These are phyloP conservation scores for Seminavis robusta DNA, from an alignment of 108 stramenopile species.

Conservation along the genomic window DNA sequence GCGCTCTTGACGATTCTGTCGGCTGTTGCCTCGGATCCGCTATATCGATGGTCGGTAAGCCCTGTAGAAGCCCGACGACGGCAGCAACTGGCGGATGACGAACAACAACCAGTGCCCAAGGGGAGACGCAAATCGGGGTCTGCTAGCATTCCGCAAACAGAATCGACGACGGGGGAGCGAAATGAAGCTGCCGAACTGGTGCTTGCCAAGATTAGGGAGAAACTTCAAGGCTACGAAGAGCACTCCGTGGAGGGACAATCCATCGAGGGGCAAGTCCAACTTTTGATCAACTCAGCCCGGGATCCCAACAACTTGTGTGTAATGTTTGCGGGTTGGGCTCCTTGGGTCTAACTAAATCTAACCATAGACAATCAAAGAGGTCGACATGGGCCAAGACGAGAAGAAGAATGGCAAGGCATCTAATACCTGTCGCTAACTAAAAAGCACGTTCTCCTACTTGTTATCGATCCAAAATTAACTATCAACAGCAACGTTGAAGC, in stretches of 20 bases:
- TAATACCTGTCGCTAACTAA: too few species aligned
- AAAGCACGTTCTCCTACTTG: too few species aligned
- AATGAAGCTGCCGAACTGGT: slow-evolving; percentile 61
- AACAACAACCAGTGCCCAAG: not conserved
- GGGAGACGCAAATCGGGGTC: not conserved
- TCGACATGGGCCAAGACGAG: too few species aligned
- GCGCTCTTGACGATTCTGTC: slow-evolving; percentile 91
- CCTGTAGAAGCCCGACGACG: slow-evolving; percentile 60
- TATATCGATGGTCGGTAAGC: slow-evolving; percentile 92
- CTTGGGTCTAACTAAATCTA: slow-evolving; percentile 73
- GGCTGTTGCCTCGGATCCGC: slow-evolving; percentile 92
- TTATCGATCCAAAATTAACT: too few species aligned
- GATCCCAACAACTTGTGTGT: slow-evolving; percentile 85
- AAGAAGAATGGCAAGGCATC: too few species aligned
- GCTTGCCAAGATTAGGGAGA: slow-evolving; percentile 83
- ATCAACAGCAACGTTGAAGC: too few species aligned
- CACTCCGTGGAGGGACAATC: slow-evolving; percentile 85
- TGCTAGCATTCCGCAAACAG: not conserved
- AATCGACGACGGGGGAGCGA: slow-evolving; percentile 8
- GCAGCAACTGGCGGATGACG: slow-evolving; percentile 28
- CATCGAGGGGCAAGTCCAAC: slow-evolving; percentile 92
- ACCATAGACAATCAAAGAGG: too few species aligned
- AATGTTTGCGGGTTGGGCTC: slow-evolving; percentile 92
- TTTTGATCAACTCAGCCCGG: slow-evolving; percentile 91
- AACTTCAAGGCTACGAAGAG: slow-evolving; percentile 97